phyloP scores from a whole-genome alignment of 768 basidiomycete species.

The Leccinum arenicola region DNA sequence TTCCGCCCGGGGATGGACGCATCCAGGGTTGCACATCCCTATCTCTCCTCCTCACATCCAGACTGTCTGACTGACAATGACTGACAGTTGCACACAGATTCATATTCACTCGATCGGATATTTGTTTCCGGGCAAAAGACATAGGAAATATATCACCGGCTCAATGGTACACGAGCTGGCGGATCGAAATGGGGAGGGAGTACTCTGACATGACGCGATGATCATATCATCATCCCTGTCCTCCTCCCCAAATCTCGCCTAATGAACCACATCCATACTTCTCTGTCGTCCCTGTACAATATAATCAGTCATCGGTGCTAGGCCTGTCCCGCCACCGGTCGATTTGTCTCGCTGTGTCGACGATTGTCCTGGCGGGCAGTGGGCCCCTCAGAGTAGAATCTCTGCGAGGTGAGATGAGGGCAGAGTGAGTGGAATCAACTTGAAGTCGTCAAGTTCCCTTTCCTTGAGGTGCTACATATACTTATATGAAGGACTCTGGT shows the following conservation, averaged over 20 bases:
- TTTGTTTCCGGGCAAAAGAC: neutral
- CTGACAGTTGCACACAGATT: neutral
- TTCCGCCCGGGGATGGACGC: neutral
- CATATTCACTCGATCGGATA: neutral
- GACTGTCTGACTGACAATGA: neutral
- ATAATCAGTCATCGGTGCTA: neutral
- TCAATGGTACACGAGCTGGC: neutral
- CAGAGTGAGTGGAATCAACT: too few species aligned
- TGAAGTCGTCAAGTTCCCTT: too few species aligned
- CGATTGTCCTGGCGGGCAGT: too few species aligned
- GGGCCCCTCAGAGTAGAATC: too few species aligned
- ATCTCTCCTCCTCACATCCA: neutral
- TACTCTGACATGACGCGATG: neutral
- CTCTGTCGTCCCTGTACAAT: constrained; percentile 2
- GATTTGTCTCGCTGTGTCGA: too few species aligned
- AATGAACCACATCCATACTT: too few species aligned
- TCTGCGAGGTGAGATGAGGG: too few species aligned
- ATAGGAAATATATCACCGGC: neutral
- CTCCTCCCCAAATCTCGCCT: neutral
- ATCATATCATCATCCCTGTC: neutral
- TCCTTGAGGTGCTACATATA: too few species aligned
- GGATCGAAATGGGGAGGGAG: neutral
- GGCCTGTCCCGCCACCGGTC: too few species aligned
- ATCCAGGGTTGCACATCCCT: neutral
- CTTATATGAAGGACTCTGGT: too few species aligned